Evolutionary conservation across 192 early-diverging fungal species (phyloP), one percentile per base, ranked within the genome.

Genomic region (Rhizophagus prolifer): DNA sequence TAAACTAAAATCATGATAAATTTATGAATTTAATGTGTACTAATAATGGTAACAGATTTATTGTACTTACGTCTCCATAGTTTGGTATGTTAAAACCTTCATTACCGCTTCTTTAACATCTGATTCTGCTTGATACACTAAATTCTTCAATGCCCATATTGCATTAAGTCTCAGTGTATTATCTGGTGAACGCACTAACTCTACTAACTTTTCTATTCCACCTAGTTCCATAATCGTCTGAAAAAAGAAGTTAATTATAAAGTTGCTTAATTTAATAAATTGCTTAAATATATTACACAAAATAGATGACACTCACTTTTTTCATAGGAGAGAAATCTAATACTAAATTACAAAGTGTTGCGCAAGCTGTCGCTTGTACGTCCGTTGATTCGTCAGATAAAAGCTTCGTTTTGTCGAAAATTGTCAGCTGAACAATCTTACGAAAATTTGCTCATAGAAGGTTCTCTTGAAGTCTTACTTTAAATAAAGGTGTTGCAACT

Each of bases 261-360:
- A 25, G 14, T 26, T 36, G 23, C 3, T 38, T 30, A 9, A 75
- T 9, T 44, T 10, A 65, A 46, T 47, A 28, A 21, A 64, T 12
- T 36, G 34, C n/a, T 63, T 47, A n/a, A 16, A 41, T 46, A 3
- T 5, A 6, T 75, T 38, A 75, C 1, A 4, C 0, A 10, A 46
- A n/a, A 47, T 65, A 16, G 2, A 28, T 9, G 12, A 38, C 44
- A 68, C 30, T 58, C 79, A 82, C 81, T 70, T 86, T 86, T 64
- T 83, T 85, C 92, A 95, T 93, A 0, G 95, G 93, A 13, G 91
- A 91, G 68, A 96, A 93, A 63, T 95, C 94, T 25, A 96, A 78
- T 7, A 93, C 91, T 58, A 96, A 86, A 68, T 96, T 96, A 81
- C 95, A 95, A 2, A 96, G 77, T 0, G 92, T 91, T 7, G 92